Percentiles rank a stretch among this genome's conserved stretches.
Evolutionary conservation across 352 stramenopile species (phyloP).

Genomic region (Peronospora destructor): DNA sequence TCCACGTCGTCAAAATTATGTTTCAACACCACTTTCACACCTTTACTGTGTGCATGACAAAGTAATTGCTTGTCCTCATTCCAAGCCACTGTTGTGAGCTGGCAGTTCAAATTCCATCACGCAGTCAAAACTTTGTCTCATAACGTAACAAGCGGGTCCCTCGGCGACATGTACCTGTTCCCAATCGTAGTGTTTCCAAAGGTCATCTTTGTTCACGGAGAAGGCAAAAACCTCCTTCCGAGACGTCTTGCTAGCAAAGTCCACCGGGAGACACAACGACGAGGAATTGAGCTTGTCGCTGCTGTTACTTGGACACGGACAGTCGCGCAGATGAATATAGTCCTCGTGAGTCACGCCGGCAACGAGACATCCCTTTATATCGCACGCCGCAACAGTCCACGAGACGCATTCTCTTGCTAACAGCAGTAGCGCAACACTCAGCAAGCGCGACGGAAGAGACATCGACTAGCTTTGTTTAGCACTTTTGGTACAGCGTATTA

Average conservation of each 20-base stretch:
- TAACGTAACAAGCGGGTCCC: conserved; percentile 1
- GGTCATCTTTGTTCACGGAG: conserved; percentile 48
- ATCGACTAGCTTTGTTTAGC: background rate
- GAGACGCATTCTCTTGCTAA: conserved; percentile 2
- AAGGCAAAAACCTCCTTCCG: conserved; percentile 76
- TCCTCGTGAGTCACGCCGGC: conserved; percentile 31
- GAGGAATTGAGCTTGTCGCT: conserved; percentile 7
- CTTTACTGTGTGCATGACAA: conserved; percentile 69
- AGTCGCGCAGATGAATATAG: conserved; percentile 28
- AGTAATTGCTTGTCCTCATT: conserved; percentile 78
- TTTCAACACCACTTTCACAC: conserved; percentile 71
- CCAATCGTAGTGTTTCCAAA: conserved; percentile 80
- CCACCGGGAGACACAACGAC: conserved; percentile 56
- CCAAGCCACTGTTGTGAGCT: conserved; percentile 80
- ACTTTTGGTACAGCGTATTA: conserved; percentile 15
- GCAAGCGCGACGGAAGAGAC: background rate
- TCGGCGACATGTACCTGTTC: conserved; percentile 29
- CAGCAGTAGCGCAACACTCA: conserved; percentile 6
- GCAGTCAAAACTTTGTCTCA: background rate
- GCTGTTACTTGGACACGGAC: conserved; percentile 34
- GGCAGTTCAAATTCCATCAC: background rate
- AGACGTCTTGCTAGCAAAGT: conserved; percentile 8
- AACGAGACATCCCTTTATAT: conserved; percentile 6
- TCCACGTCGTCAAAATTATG: conserved; percentile 73
- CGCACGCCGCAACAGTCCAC: conserved; percentile 17